Evolutionary conservation across 1,139 yeast genomes (phyloP), one percentile per base, ranked within the genome.

Genomic region (Scheffersomyces insectosa): DNA sequence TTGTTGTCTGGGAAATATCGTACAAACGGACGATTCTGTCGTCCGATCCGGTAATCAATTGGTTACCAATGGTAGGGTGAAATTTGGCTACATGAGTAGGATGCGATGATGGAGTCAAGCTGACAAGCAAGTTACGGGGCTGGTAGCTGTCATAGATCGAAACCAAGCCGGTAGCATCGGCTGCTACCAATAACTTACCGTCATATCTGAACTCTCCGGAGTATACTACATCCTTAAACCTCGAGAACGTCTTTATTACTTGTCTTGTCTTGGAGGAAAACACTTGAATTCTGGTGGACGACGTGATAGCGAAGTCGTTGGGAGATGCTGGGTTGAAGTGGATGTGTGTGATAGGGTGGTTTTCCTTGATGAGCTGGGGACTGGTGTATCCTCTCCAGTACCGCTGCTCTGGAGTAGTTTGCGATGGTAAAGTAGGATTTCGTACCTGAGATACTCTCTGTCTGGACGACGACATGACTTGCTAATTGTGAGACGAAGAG

Each of bases 1-100:
- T 67, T 16, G 76, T 63, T 7, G 91, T 79, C 49, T 87, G 87
- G 3, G 97, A 82, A 47, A 93, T 85, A 65, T 93, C 99, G 76
- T 93, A 93, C 35, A 95, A 66, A 59, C 97, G 75, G 2, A 90
- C 90, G 9, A 83, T 76, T 56, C 95, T 76, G 66, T 93, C 99
- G 66, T 93, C 99, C 3, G 96, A 86, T 5, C 96, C 97, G 3
- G 97, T 87, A 23, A 90, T 72, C 46, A 93, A 66, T 47, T 87
- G 86, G 38, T 88, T 82, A 13, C 83, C 79, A 35, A 81, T 72
- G 3, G 83, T 70, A 9, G 95, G 90, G 55, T 88, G 93, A 66
- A 89, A 93, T 61, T 88, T 89, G n/a, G 97, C 90, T 25, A 91
- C 96, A 59, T 88, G 97, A 0, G 96, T 87, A 9, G 98, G 91